Percentiles rank a stretch among this genome's conserved stretches.
Conservation (phyloP, 2,329 filamentous ascomycete genomes). For the Trichoderma lentiforme region DNA sequence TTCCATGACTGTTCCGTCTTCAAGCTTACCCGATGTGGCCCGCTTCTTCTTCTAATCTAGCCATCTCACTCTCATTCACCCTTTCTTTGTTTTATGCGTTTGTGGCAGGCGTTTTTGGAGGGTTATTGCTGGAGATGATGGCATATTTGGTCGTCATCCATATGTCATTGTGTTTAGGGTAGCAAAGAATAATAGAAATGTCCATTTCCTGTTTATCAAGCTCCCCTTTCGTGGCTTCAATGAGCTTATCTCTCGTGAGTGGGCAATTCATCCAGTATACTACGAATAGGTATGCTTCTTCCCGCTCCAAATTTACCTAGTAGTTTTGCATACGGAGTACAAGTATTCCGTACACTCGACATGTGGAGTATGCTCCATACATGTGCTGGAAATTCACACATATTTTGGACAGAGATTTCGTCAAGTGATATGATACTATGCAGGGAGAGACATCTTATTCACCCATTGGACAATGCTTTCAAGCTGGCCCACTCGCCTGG, state of each 20-base stretch:
- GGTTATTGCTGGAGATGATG: not conserved
- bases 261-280: not conserved
- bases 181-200: slow-evolving; percentile 5
- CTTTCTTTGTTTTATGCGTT: not conserved
- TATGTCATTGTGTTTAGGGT: not conserved
- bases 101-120: slow-evolving; percentile 2
- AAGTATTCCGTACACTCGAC: not conserved
- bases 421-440: not conserved
- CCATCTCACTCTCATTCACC: not conserved
- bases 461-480: not conserved
- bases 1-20: not conserved
- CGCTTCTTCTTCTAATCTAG: not conserved
- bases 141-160: not conserved
- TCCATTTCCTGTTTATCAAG: not conserved
- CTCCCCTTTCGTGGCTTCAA: not conserved
- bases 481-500: not conserved
- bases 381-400: not conserved
- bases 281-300: not conserved
- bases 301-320: not conserved
- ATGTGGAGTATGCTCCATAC: not conserved
- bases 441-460: not conserved
- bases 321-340: not conserved
- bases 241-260: not conserved
- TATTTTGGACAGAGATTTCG: not conserved
- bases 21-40: not conserved